Evolutionary conservation across 1,284 basidiomycete genomes (phyloP), one percentile per base, ranked within the genome.

Genomic region (Leccinum insigne): DNA sequence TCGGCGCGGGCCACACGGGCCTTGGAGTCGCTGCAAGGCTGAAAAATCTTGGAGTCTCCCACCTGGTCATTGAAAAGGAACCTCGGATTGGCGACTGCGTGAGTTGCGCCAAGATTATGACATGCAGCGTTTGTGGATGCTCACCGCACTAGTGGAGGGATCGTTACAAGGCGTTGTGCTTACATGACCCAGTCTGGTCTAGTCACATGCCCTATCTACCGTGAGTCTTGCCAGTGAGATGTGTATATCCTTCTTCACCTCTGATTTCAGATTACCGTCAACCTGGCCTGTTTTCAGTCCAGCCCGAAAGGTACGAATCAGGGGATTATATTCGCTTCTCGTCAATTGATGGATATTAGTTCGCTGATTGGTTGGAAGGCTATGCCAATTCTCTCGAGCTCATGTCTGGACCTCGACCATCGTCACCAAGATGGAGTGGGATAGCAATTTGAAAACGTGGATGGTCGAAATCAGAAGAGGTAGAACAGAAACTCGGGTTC

Each of bases 311-410:
- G 67, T 81, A 76, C 3, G 60, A 3, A 2, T 1, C 4, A 21
- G 11, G 4, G 0, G 47, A 21, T 16, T 11, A 11, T n/a, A 5
- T 9, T 58, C 13, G 9, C 38, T 38, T 42, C 13, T 16, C 26
- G 29, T 11, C 16, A n/a, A 40, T 58, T 52, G 3, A 44, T 42
- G 59, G 18, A 67, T 35, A 13, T 35, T 32, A 80, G 81, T 79
- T 89, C 18, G 88, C 85, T 4, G 82, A 86, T 68, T 89, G 86
- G 85, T 77, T 89, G 58, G 88, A 89, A 69, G 77, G 77, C 29
- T 89, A 88, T 66, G 85, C 83, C 5, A 78, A 82, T 6, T 71
- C 78, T 5, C 78, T 88, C 63, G 86, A 88, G 67, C 78, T 88
- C 49, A 87, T 69, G 78, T 85, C 38, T 89, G 87, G 88, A 82